Base-by-base conservation (phyloP, 2,329 filamentous ascomycete species). In the Cladosporium cucumerinum region DNA sequence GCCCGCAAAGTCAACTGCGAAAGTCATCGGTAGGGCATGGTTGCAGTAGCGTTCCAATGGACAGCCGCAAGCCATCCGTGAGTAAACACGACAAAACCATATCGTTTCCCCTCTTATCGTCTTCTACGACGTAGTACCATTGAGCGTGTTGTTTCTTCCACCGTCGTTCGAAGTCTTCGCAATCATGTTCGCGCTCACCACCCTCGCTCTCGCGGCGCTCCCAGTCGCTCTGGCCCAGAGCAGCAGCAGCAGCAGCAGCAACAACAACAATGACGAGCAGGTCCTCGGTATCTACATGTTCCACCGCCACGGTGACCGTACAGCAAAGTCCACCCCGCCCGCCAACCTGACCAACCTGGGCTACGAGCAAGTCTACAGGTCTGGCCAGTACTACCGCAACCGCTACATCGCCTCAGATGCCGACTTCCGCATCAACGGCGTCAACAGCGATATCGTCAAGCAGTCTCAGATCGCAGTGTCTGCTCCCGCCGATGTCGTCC, bases 221-320 rank as follows among this genome's bases (percentile, higher is more conserved):
- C 71, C 73, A 26, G 23, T 69, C 26, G 70, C 66, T 28, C 64
- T 73, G 14, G 72, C 72, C 16, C 73, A 75, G 59, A 65, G 67
- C 16, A 59, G 52, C 25, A 59, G 52, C 21, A 72, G 65, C 63
- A n/a, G n/a, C n/a, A 65, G 67, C 16, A 59, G 52, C 25, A 59
- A 49, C 21, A 72, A 64, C 63, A 43, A n/a, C 36, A 43, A 43
- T n/a, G 70, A 71, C 64, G 91, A 96, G 80, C 90, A 88, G 0
- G 82, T 95, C 30, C 83, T 96, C 18, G 93, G 92, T 61, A 87
- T 89, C 54, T 95, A 93, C 78, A 87, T 97, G 78, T 96, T 96
- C 68, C 87, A 92, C 71, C 90, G 93, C 54, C 93, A 97, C 80
- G 93, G 93, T 65, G 93, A 97, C 78, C 87, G 93, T 64, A 94